Evolutionary conservation across 116 monocot genomes (phyloP), one percentile per base, ranked within the genome.

Genomic region (Posidonia oceanica): DNA sequence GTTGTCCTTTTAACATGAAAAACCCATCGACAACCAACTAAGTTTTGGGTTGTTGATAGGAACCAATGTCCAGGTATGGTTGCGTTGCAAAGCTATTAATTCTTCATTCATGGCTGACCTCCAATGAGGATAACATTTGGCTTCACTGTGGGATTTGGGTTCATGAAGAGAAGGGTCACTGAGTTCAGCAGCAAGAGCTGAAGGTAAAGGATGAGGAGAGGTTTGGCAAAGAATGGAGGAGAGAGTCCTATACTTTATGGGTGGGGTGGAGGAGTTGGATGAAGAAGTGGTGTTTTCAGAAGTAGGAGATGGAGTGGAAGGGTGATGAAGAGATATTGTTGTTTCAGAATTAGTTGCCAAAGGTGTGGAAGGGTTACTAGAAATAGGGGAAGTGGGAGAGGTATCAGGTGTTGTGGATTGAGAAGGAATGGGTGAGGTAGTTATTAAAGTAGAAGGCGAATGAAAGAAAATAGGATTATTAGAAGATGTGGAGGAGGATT

Each of bases 21-120:
- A 20, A 77, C 71, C 71, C 77, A 77, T 44, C 65, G 54, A 23
- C 77, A 71, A 1, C 71, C 77, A 71, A 77, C 52, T 4, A 77
- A 5, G 40, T 77, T 70, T 3, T 15, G 39, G 5, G n/a, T 42
- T 5, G 29, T 7, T 7, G 10, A n/a, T 14, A 15, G 77, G 71
- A 54, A 57, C 63, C 3, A 71, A 14, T 17, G 18, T 29, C 54
- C 23, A 56, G 2, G 69, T 56, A 2, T 41, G 2, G 23, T 69
- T 70, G 8, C 11, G 23, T 70, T 37, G 22, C 0, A 70, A 20
- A 39, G 36, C 69, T 7, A n/a, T 36, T 8, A 36, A 29, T 55
- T 70, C 54, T n/a, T 54, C 56, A 39, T 38, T 14, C 69, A 70
- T 70, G 0, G 22, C 69, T 29, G 51, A 7, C 0, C 38, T 5